Evolutionary conservation across 78 protist genomes (phyloP).

Genomic region (Dictyostelium firmibasis): DNA sequence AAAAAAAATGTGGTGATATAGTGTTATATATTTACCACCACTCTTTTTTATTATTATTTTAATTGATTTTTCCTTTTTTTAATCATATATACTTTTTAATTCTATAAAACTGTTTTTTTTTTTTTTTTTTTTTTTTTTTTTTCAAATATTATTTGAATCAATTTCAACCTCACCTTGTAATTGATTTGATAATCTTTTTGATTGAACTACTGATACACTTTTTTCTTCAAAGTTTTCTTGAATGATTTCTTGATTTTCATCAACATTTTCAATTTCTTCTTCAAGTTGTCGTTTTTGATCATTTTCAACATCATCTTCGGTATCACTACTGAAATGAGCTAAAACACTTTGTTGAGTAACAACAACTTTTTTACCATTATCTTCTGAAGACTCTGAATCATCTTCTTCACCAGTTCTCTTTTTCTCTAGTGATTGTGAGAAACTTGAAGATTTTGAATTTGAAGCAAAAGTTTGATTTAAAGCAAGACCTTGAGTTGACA

Average conservation of each 20-base stretch:
- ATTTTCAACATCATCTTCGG: background rate
- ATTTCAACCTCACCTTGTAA: background rate
- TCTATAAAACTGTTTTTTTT: background rate
- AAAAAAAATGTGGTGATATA: too few relatives aligned
- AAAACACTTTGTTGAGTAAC: background rate
- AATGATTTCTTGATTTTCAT: background rate
- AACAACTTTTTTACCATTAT: background rate
- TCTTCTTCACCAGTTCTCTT: background rate
- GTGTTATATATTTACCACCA: background rate
- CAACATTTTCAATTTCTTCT: background rate
- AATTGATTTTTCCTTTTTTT: background rate
- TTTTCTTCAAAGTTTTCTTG: background rate
- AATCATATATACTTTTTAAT: background rate
- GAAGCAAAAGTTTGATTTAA: constrained; percentile 1
- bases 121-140: background rate
- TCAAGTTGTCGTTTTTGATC: background rate
- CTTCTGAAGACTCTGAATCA: background rate
- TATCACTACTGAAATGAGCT: background rate
- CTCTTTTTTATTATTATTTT: background rate
- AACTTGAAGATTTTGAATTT: background rate
- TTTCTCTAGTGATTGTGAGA: background rate
- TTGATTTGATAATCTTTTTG: background rate
- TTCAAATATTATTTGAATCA: background rate
- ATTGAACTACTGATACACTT: background rate
- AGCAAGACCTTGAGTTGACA: background rate